A percentile compares a stretch with the other conserved stretches of the same genome.
Evolutionary conservation across 2,329 filamentous ascomycete genomes (phyloP).

Genomic region (Trichophyton verrucosum): DNA sequence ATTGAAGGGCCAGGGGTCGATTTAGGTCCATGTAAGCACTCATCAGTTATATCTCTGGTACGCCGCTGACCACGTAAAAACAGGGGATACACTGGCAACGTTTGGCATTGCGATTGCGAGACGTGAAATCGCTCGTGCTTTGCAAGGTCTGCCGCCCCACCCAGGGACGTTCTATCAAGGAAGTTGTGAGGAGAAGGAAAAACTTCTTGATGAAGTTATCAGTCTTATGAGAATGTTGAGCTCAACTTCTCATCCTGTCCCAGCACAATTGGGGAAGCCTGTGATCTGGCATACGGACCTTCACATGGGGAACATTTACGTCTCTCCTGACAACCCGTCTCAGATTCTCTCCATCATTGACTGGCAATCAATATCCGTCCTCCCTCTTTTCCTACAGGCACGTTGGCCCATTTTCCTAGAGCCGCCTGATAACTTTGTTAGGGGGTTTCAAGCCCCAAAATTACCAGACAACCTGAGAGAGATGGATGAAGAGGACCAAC

Average conservation of each 20-base stretch:
- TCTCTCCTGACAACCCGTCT: constrained; percentile 10
- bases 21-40: not conserved
- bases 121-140: constrained; percentile 1
- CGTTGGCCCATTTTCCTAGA: constrained; percentile 7
- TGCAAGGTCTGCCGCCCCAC: not conserved
- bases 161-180: constrained; percentile 5
- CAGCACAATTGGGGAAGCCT: not conserved
- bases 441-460: not conserved
- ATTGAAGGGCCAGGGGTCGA: not conserved
- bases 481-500: not conserved
- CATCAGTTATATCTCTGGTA: not conserved
- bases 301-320: constrained; percentile 31
- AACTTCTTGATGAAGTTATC: not conserved
- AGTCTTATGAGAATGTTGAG: not conserved
- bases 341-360: constrained; percentile 28
- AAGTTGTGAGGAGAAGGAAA: not conserved
- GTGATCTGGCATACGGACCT: constrained; percentile 31
- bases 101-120: constrained; percentile 5
- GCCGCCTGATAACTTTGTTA: not conserved
- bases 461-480: not conserved
- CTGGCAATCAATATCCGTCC: constrained; percentile 30
- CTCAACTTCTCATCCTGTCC: not conserved
- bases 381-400: constrained; percentile 18
- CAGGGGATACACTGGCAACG: not conserved
- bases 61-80: not conserved